These are phyloP conservation scores for Lactarius trivialis DNA, from an alignment of 768 basidiomycete genomes.

Conservation along the genomic window DNA sequence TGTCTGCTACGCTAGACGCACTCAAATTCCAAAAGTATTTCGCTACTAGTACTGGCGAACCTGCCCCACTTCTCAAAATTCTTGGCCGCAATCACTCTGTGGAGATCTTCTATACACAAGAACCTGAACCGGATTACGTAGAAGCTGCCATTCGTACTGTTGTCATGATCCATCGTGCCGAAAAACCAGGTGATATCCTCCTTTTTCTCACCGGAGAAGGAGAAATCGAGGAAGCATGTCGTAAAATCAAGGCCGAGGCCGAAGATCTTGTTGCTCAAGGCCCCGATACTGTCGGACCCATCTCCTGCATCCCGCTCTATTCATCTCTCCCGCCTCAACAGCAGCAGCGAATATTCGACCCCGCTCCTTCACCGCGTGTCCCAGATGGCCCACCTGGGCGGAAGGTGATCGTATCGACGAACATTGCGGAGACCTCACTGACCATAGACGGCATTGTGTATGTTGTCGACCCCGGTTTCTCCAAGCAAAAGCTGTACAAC, in stretches of 20 bases:
- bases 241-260: constrained; percentile 86
- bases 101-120: constrained; percentile 90
- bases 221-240: constrained; percentile 94
- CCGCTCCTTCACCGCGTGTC: constrained; percentile 58
- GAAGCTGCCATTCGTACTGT: constrained; percentile 96
- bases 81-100: constrained; percentile 93
- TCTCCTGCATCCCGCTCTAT: constrained; percentile 89
- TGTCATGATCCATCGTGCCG: constrained; percentile 93
- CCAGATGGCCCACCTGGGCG: constrained; percentile 73
- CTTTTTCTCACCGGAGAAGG: constrained; percentile 98
- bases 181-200: constrained; percentile 87
- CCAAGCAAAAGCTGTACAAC: constrained; percentile 97
- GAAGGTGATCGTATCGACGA: constrained; percentile 93
- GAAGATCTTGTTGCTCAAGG: constrained; percentile 73
- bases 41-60: constrained; percentile 35
- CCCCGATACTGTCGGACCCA: constrained; percentile 71
- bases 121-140: constrained; percentile 92
- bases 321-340: constrained; percentile 91
- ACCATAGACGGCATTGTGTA: constrained; percentile 99
- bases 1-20: constrained; percentile 98
- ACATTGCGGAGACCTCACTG: constrained; percentile 94
- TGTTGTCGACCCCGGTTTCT: constrained; percentile 95
- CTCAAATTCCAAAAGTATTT: constrained; percentile 98
- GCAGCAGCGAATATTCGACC: constrained; percentile 95
- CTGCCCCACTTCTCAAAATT: constrained; percentile 81